Evolutionary conservation across 2,329 filamentous ascomycete genomes (phyloP), one percentile per base, ranked within the genome.

Genomic region (Hypoxylon sp.): DNA sequence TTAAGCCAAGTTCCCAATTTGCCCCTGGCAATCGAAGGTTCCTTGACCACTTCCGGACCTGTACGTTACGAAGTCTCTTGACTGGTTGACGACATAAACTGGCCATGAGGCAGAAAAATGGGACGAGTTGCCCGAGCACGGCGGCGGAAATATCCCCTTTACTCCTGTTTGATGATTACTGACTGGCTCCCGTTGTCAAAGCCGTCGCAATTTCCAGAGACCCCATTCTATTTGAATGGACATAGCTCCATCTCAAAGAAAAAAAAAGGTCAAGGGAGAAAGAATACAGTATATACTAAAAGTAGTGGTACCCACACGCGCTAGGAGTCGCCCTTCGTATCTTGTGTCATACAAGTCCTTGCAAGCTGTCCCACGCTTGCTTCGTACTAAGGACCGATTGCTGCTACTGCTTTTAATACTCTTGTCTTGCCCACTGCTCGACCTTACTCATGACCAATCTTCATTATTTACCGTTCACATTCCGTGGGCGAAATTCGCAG

Each of bases 61-160:
- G 34, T 49, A 45, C 56, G 56, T 51, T 59, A 53, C 60, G 17
- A 60, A 66, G 56, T 69, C 38, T 68, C 49, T 66, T 68, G 51
- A 69, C 63, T 63, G 59, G 67, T 32, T 60, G 19, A 65, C 36
- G 43, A 51, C 56, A 56, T 58, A 70, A 68, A 52, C 68, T 70
- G 68, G 53, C 64, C 67, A 70, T 52, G 64, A 70, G 45, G 11
- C 13, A 65, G 58, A 67, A 70, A 70, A 63, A 70, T 70, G 64
- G 64, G 67, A 70, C 67, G 63, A 69, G 68, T 38, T 55, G 32
- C 53, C 69, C 62, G 57, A 64, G 34, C 41, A 60, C 59, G 66
- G 63, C 61, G 62, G 62, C 67, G 62, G 61, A 53, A 60, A 58
- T 63, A 55, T 71, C 55, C 58, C 55, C 58, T 55, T 58, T 59